phyloP scores from a whole-genome alignment of 192 early-diverging fungal genomes.

The Entophlyctis luteolus region DNA sequence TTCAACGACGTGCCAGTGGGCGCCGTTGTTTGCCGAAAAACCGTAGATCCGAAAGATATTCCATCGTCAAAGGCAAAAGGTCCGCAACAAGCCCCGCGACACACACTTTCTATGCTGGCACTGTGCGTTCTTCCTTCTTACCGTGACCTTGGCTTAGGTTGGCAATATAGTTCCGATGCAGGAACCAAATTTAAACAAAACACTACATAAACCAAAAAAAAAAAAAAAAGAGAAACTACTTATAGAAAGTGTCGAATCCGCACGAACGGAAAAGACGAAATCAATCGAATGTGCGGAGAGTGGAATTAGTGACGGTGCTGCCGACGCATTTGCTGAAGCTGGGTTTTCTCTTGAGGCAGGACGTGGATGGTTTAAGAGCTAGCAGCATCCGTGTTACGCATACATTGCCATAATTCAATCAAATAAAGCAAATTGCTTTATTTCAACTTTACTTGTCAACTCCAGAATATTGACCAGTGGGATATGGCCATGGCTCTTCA shows the following conservation, averaged over 20 bases:
- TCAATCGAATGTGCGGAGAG: background rate
- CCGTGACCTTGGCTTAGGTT: slow-evolving; percentile 68
- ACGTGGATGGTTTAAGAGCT: background rate
- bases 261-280: background rate
- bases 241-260: background rate
- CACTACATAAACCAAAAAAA: background rate
- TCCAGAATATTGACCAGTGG: background rate
- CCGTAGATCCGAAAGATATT: background rate
- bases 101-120: slow-evolving; percentile 68
- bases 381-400: no score
- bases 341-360: background rate
- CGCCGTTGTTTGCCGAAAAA: slow-evolving; percentile 10
- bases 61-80: background rate
- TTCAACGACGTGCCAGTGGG: slow-evolving; percentile 35
- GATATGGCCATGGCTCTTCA: slow-evolving; percentile 7
- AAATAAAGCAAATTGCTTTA: background rate
- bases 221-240: background rate
- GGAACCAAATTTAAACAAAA: no score
- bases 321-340: background rate
- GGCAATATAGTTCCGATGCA: no score
- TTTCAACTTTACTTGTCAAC: background rate
- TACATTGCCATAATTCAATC: no score
- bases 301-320: background rate
- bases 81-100: background rate
- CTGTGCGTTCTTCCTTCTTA: slow-evolving; percentile 78